Evolutionary conservation across 331 rosid genomes (phyloP).

Genomic region (Quercus lobata): DNA sequence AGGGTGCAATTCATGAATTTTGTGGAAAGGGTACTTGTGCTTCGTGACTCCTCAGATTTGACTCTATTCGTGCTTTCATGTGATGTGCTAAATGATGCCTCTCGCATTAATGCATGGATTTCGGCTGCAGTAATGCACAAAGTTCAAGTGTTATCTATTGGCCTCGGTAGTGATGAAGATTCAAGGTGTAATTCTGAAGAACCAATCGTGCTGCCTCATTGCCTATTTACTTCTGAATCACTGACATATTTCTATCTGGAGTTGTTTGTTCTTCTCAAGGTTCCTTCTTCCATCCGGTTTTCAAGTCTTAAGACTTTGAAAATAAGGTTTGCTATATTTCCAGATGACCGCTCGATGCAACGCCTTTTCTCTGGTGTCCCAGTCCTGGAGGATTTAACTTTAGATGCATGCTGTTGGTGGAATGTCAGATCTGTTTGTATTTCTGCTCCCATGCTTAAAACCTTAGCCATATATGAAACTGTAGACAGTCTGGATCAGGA

Average conservation of each 20-base stretch:
- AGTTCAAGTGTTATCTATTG: background rate
- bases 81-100: background rate
- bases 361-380: background rate
- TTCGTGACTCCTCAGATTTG: too few relatives aligned
- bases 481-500: background rate
- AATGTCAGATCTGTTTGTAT: background rate
- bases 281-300: background rate
- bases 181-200: background rate
- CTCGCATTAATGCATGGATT: background rate
- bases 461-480: background rate
- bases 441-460: background rate
- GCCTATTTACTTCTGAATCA: background rate
- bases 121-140: background rate
- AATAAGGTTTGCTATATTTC: background rate
- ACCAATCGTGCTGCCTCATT: background rate
- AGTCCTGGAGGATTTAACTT: background rate
- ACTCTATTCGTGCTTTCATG: background rate
- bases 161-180: background rate
- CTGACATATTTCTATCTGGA: background rate
- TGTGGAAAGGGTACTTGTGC: too few relatives aligned
- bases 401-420: background rate
- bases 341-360: background rate
- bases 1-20: too few relatives aligned
- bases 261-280: background rate
- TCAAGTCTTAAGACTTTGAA: background rate